Percentiles rank a stretch among this genome's conserved stretches.
Evolutionary conservation across 2,329 filamentous ascomycete species (phyloP).

Genomic region (Clonostachys solani): DNA sequence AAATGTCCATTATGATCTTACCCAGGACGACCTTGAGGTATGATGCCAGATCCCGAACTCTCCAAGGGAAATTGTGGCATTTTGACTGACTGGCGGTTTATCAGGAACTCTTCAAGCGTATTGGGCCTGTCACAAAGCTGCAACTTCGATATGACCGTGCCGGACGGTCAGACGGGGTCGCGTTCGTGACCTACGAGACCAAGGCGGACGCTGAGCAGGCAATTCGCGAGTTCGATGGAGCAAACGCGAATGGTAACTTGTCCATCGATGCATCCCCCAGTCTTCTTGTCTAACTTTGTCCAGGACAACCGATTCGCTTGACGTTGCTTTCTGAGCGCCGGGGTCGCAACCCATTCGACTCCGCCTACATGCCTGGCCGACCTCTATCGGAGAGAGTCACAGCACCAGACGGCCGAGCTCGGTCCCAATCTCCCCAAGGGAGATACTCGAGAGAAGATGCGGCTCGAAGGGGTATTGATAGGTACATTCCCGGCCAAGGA

Average conservation of each 20-base stretch:
- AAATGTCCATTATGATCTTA: conserved; percentile 90
- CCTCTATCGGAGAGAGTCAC: conserved; percentile 60
- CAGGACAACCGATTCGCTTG: conserved; percentile 76
- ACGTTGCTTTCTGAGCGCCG: conserved; percentile 55
- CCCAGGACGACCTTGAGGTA: conserved; percentile 78
- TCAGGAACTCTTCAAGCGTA: conserved; percentile 75
- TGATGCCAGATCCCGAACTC: conserved; percentile 4
- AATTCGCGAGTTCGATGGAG: conserved; percentile 78
- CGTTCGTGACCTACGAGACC: conserved; percentile 75
- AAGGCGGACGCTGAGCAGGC: conserved; percentile 69
- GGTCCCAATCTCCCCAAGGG: conserved; percentile 52
- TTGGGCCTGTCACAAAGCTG: conserved; percentile 67
- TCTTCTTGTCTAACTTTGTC: background rate
- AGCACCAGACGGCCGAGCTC: conserved; percentile 48
- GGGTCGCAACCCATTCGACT: conserved; percentile 54
- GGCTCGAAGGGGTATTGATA: conserved; percentile 66
- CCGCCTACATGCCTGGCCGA: conserved; percentile 48
- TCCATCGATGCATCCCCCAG: background rate
- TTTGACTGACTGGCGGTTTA: conserved; percentile 13
- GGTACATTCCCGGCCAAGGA: conserved; percentile 64
- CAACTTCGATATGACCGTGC: conserved; percentile 81
- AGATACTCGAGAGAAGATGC: conserved; percentile 50
- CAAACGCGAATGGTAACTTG: conserved; percentile 72
- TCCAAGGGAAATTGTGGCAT: background rate
- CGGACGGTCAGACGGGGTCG: conserved; percentile 80